Conservation (phyloP, 1,284 basidiomycete species). For the Fomitopsis schrenkii region DNA sequence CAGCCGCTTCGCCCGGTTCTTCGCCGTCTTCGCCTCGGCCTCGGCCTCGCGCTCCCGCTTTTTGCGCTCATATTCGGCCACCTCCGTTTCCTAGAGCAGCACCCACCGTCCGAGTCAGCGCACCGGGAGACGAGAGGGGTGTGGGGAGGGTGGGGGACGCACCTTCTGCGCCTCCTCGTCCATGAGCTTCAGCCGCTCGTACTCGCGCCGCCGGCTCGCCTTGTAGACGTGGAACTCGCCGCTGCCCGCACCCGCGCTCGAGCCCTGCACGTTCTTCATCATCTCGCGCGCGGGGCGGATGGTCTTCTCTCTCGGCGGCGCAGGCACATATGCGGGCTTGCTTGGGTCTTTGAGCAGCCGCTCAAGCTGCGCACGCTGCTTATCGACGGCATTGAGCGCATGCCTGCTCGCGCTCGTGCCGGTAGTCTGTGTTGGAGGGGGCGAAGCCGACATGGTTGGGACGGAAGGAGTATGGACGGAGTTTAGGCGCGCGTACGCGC, state of each 20-base stretch:
- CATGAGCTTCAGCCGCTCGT: constrained; percentile 89
- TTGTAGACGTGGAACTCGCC: constrained; percentile 99
- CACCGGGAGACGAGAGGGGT: neutral
- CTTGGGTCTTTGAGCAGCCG: constrained; percentile 83
- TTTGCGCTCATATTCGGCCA: constrained; percentile 63
- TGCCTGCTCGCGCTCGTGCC: constrained; percentile 43
- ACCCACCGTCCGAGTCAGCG: neutral
- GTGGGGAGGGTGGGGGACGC: constrained; percentile 11
- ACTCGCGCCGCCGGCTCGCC: constrained; percentile 89
- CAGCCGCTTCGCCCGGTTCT: constrained; percentile 86
- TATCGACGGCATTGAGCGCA: constrained; percentile 68
- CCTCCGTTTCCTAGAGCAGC: constrained; percentile 54
- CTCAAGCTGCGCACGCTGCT: constrained; percentile 75
- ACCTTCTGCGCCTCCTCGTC: constrained; percentile 83
- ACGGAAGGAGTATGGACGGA: neutral
- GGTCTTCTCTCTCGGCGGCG: constrained; percentile 72
- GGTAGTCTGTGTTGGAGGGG: constrained; percentile 15
- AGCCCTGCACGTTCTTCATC: constrained; percentile 98
- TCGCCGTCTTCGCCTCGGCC: constrained; percentile 85
- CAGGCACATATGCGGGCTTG: constrained; percentile 75
- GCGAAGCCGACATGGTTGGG: constrained; percentile 21
- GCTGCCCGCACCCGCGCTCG: constrained; percentile 88
- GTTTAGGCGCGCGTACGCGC: neutral
- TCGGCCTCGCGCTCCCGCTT: constrained; percentile 59
- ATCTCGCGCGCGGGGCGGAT: constrained; percentile 84